These are phyloP conservation scores for Paramecium bursaria DNA, from an alignment of 73 alveolate species.

Conservation along the genomic window DNA sequence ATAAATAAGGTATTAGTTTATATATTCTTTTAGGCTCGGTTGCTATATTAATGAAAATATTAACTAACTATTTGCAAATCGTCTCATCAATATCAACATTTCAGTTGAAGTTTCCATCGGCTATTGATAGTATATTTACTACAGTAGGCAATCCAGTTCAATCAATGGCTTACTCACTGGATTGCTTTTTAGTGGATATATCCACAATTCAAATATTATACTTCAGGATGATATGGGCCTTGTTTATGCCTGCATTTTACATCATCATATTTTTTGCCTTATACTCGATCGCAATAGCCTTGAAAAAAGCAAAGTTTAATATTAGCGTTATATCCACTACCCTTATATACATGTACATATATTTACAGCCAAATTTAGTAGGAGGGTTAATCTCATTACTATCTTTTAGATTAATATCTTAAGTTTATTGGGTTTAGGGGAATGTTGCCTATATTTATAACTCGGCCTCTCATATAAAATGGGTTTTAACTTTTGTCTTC, in stretches of 20 bases:
- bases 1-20: no score
- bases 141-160: slow-evolving; percentile 46
- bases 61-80: slow-evolving; percentile 14
- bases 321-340: slow-evolving; percentile 23
- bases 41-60: neutral
- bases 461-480: neutral
- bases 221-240: slow-evolving; percentile 63
- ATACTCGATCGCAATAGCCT: neutral
- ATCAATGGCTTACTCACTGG: slow-evolving; percentile 35
- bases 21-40: no score
- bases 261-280: neutral
- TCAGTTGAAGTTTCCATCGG: slow-evolving; percentile 14
- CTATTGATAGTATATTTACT: neutral
- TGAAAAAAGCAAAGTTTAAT: neutral
- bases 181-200: neutral
- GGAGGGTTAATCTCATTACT: slow-evolving; percentile 27
- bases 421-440: slow-evolving; percentile 9
- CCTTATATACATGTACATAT: neutral
- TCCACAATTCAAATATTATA: slow-evolving; percentile 14
- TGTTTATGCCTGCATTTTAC: slow-evolving; percentile 56
- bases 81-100: neutral
- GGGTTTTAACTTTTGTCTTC: slow-evolving; percentile 31
- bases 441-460: slow-evolving; percentile 20
- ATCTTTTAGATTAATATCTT: slow-evolving; percentile 5
- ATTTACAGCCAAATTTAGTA: slow-evolving; percentile 32